Evolutionary conservation across 2,329 filamentous ascomycete genomes (phyloP).

Genomic region (Monilinia fructigena): DNA sequence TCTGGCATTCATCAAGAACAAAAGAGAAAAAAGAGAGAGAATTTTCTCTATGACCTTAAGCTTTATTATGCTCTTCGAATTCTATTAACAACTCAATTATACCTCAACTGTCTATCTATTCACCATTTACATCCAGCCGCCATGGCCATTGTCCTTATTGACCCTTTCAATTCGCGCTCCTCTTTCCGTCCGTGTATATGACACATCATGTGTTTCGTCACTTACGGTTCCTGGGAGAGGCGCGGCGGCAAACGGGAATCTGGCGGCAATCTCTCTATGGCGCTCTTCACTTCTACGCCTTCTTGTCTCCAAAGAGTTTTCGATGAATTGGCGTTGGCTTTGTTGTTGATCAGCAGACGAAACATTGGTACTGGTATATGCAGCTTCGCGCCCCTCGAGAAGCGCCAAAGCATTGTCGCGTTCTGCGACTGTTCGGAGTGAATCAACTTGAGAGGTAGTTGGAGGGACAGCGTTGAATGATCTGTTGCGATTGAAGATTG

Average conservation of each 20-base stretch:
- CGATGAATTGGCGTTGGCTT: neutral
- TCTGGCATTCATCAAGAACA: neutral
- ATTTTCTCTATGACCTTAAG: neutral
- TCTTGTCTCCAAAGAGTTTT: neutral
- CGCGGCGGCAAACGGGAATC: neutral
- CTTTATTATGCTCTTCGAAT: neutral
- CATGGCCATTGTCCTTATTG: neutral
- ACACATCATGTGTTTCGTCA: neutral
- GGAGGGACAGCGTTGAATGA: neutral
- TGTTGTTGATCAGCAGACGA: neutral
- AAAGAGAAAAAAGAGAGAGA: neutral
- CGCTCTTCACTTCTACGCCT: neutral
- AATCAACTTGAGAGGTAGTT: neutral
- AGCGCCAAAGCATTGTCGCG: conserved; percentile 8
- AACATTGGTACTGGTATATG: neutral
- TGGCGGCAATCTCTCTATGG: neutral
- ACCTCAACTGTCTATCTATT: conserved; percentile 38
- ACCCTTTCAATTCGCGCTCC: neutral
- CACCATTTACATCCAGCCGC: neutral
- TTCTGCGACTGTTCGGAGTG: conserved; percentile 8
- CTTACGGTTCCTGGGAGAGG: conserved; percentile 2
- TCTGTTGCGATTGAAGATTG: neutral
- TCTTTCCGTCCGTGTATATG: neutral
- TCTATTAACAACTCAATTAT: neutral
- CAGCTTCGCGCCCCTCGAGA: neutral